These are phyloP conservation scores for Colletotrichum siamense DNA, from an alignment of 2,329 filamentous ascomycete species.

Conservation along the genomic window DNA sequence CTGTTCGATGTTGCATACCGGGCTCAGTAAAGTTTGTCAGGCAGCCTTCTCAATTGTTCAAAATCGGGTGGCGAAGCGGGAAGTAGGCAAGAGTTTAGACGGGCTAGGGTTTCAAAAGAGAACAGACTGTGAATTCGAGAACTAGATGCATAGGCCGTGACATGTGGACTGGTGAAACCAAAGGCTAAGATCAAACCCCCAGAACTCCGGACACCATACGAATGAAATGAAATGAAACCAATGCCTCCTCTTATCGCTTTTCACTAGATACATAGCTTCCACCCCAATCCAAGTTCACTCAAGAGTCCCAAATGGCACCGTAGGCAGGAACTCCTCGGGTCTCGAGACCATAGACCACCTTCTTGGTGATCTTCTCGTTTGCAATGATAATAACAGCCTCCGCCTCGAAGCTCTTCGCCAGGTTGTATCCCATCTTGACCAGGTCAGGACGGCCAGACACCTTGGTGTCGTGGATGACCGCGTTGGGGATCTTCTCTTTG, in stretches of 20 bases:
- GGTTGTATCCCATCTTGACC: conserved; percentile 54
- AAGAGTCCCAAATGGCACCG: conserved; percentile 75
- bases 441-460: conserved; percentile 63
- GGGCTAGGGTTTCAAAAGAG: not conserved
- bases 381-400: conserved; percentile 78
- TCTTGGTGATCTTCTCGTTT: conserved; percentile 70
- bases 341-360: conserved; percentile 73
- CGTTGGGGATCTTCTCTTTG: conserved; percentile 62
- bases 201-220: not conserved
- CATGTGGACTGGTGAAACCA: not conserved
- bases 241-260: not conserved
- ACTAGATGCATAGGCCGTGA: not conserved
- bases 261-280: not conserved
- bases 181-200: not conserved
- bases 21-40: not conserved
- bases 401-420: conserved; percentile 58
- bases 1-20: not conserved
- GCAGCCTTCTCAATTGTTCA: not conserved
- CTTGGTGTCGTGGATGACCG: conserved; percentile 73
- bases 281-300: fast-evolving
- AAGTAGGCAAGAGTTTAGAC: not conserved
- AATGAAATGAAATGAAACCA: not conserved
- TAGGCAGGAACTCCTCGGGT: conserved; percentile 69
- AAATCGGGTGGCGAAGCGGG: not conserved
- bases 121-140: not conserved